phyloP scores from a whole-genome alignment of 768 basidiomycete species.

The Suillus discolor region DNA sequence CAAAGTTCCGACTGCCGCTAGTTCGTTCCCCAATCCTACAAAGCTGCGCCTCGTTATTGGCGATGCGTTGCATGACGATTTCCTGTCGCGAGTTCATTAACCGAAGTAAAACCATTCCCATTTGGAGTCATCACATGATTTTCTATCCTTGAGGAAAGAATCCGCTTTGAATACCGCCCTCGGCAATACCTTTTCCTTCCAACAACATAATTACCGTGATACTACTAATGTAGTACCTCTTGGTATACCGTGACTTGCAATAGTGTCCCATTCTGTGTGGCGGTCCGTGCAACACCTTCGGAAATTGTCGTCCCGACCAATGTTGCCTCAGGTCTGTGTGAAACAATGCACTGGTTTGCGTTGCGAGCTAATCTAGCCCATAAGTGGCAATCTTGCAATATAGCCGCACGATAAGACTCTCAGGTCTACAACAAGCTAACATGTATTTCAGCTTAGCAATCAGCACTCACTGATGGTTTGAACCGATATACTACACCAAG shows the following conservation, averaged over 20 bases:
- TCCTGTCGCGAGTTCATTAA: background rate
- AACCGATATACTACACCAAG: background rate
- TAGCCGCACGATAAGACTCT: background rate
- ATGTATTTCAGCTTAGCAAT: background rate
- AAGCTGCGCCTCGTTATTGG: background rate
- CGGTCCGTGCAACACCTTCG: background rate
- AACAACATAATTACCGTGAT: too few relatives aligned
- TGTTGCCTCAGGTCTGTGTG: background rate
- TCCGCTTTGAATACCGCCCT: background rate
- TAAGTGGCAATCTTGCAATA: background rate
- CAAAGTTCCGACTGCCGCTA: too few relatives aligned
- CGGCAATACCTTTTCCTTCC: too few relatives aligned
- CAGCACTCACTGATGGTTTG: background rate
- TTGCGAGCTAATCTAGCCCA: background rate
- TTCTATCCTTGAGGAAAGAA: background rate
- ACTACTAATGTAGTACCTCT: too few relatives aligned
- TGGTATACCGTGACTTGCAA: too few relatives aligned
- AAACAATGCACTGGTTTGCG: background rate
- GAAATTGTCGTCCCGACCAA: background rate
- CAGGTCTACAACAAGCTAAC: background rate
- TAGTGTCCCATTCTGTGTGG: background rate
- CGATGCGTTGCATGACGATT: background rate
- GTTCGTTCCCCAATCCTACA: too few relatives aligned
- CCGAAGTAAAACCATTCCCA: background rate
- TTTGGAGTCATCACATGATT: background rate